These are phyloP conservation scores for Aureobasidium zeae DNA, from an alignment of 2,329 filamentous ascomycete genomes.

Conservation along the genomic window DNA sequence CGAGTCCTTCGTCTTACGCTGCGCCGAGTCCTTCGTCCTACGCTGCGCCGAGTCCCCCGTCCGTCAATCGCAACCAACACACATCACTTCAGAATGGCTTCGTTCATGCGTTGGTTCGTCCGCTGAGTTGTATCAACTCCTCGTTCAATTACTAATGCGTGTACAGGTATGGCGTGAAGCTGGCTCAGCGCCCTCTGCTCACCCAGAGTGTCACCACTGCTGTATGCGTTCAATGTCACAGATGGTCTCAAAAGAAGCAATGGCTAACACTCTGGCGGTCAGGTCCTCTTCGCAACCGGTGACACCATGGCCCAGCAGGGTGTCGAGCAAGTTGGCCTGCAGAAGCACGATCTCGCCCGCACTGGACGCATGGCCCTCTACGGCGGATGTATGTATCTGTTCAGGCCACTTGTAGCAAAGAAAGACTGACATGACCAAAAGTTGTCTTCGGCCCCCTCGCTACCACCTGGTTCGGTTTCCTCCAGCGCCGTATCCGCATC, in stretches of 20 bases:
- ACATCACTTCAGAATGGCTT: conserved; percentile 1
- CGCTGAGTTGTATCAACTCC: neutral
- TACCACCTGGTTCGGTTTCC: conserved; percentile 75
- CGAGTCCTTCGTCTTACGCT: no score
- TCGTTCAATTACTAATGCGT: neutral
- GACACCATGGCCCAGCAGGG: conserved; percentile 85
- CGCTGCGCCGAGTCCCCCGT: no score
- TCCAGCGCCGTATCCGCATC: conserved; percentile 59
- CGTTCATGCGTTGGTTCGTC: conserved; percentile 12
- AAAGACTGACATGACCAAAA: conserved; percentile 30
- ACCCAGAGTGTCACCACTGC: conserved; percentile 87
- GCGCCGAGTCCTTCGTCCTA: no score
- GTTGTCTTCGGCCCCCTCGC: conserved; percentile 80
- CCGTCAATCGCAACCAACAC: no score
- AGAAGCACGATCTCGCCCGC: conserved; percentile 61
- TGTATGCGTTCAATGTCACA: conserved; percentile 35
- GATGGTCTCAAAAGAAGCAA: conserved; percentile 9
- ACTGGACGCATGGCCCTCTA: conserved; percentile 74
- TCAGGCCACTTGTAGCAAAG: no score
- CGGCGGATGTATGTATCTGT: conserved; percentile 54
- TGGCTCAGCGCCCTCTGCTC: conserved; percentile 72
- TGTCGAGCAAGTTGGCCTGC: conserved; percentile 69
- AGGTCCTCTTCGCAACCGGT: conserved; percentile 83
- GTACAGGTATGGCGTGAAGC: conserved; percentile 70
- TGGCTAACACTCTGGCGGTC: conserved; percentile 4